Base-by-base conservation (phyloP, 768 basidiomycete genomes). In the Wakefieldia striispora region DNA sequence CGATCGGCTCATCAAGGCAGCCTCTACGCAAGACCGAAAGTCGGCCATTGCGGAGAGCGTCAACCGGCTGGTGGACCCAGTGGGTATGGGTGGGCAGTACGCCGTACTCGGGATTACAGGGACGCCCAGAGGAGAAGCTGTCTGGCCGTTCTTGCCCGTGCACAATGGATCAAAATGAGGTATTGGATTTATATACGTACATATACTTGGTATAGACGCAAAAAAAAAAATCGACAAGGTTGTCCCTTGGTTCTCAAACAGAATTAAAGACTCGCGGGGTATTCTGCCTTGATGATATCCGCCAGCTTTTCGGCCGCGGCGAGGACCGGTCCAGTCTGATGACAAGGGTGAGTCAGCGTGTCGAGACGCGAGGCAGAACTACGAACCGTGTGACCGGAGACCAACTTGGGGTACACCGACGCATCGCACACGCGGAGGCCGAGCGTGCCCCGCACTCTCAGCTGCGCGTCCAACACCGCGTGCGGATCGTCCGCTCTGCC, bases 71-170 rank as follows among this genome's bases (percentile, higher is more conserved):
- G 79, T 92, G 16, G 89, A 97, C 65, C 75, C 74, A 1, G 70
- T 72, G 11, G 83, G 91, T 17, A 98, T 98, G 95, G 95, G 97
- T 0, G 74, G 66, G 34, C 81, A 95, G 71, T 98, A 97, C 62
- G 77, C 84, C 66, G 77, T 97, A 16, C 70, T 97, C 65, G 93
- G 84, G 2, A 54, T 86, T 3, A 62, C 54, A 1, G 49, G 49
- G 2, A 43, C 40, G n/a, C 52, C 44, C 10, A 57, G 51, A 26
- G 48, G 45, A 1, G 50, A 53, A 35, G 39, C 45, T 0, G 58
- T 60, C 33, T 72, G 69, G 70, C 72, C 70, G 12, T 70, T 71
- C 44, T 56, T 66, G 43, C 48, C 31, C 31, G 11, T 33, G 14
- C 31, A 6, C 31, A 12, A 33, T 33, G 31, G 13, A 2, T 33